Evolutionary conservation across 352 stramenopile genomes (phyloP), one percentile per base, ranked within the genome.

Genomic region (Pythium graminicola): DNA sequence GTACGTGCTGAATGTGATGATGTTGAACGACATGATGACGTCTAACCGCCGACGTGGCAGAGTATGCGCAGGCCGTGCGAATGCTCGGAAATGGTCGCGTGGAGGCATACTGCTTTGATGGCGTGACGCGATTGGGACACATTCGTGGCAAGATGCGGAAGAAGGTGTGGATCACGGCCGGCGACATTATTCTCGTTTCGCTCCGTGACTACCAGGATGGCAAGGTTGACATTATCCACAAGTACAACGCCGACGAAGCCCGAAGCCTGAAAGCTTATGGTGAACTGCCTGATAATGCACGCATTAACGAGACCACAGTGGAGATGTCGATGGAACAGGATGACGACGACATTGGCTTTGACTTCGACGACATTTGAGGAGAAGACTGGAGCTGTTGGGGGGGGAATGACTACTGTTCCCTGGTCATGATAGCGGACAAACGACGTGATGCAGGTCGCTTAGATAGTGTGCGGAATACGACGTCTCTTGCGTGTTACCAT

Each of bases 61-160:
- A 99, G 75, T 99, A 99, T 74, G 93, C 93, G 24, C 95, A 99
- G 76, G 96, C 99, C 24, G 77, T 99, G 53, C 87, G 94, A 60
- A 99, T 99, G 97, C 82, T 99, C 26, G 97, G 97, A 51, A 99
- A 99, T 75, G 96, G 96, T 20, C 87, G 97, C 47, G 95, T 98
- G 40, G 96, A 99, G 76, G 96, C 93, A 46, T 98, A 98, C 74
- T 99, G 97, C 71, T 99, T 98, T 71, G 97, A 99, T 72, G 96
- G 96, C 60, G 93, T 98, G 46, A 99, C 95, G 58, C 89, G 97
- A 33, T 72, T 99, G 49, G 95, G 95, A 51, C 96, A 99, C 76
- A 99, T 99, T 76, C 90, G 97, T 62, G 97, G 97, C 63, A 99
- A 99, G 71, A 99, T 99, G 97, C 81, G 97, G 50, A 99, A 99